phyloP scores from a whole-genome alignment of 1,284 basidiomycete species.

The Somion occarium region DNA sequence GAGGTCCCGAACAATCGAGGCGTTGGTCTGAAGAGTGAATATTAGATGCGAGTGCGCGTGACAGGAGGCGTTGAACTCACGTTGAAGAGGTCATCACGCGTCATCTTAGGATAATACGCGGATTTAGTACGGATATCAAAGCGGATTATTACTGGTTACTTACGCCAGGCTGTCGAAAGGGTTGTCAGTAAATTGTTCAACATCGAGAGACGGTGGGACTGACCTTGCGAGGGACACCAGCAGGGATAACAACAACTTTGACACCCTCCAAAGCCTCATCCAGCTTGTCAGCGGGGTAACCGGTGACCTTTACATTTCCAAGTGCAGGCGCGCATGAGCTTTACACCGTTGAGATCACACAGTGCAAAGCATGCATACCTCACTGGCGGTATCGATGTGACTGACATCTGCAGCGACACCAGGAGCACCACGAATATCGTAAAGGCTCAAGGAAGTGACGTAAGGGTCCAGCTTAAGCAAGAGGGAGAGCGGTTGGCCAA shows the following conservation, averaged over 20 bases:
- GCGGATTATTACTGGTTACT: constrained; percentile 32
- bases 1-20: constrained; percentile 95
- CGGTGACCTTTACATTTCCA: constrained; percentile 75
- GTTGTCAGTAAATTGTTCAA: constrained; percentile 21
- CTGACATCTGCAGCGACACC: constrained; percentile 92
- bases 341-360: neutral
- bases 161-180: constrained; percentile 57
- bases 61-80: constrained; percentile 47
- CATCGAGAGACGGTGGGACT: constrained; percentile 17
- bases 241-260: constrained; percentile 94
- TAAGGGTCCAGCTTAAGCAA: constrained; percentile 85
- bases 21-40: constrained; percentile 67
- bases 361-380: constrained; percentile 43
- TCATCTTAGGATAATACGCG: constrained; percentile 56
- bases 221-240: constrained; percentile 95
- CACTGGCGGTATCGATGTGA: constrained; percentile 89
- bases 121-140: constrained; percentile 24
- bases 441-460: constrained; percentile 75
- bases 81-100: constrained; percentile 99
- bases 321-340: neutral
- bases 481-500: constrained; percentile 88
- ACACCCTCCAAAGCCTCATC: constrained; percentile 83
- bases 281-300: constrained; percentile 81
- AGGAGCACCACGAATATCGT: constrained; percentile 90
- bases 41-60: neutral